Evolutionary conservation across 2,329 filamentous ascomycete species (phyloP).

Genomic region (Colletotrichum siamense): DNA sequence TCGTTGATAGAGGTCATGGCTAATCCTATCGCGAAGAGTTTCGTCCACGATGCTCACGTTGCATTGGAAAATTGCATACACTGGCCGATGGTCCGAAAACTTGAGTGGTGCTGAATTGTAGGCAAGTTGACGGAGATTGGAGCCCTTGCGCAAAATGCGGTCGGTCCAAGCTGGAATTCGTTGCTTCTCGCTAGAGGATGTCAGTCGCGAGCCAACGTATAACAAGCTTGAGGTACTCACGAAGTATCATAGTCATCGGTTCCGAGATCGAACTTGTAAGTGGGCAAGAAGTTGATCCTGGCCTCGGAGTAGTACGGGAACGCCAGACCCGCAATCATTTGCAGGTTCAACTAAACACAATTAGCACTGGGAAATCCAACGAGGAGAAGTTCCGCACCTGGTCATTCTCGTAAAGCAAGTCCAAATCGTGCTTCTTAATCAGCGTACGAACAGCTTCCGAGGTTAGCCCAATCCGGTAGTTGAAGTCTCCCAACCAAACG

Average conservation of each 20-base stretch:
- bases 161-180: slow-evolving; percentile 98
- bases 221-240: slow-evolving; percentile 46
- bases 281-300: slow-evolving; percentile 86
- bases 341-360: slow-evolving; percentile 74
- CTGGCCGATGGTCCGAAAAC: slow-evolving; percentile 96
- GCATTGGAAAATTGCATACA: slow-evolving; percentile 89
- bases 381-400: slow-evolving; percentile 59
- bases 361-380: neutral
- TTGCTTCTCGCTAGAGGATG: slow-evolving; percentile 75
- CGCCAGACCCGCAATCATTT: slow-evolving; percentile 91
- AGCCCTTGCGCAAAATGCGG: slow-evolving; percentile 85
- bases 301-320: slow-evolving; percentile 95
- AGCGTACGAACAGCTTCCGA: slow-evolving; percentile 80
- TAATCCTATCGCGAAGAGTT: slow-evolving; percentile 71
- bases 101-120: slow-evolving; percentile 83
- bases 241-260: slow-evolving; percentile 92
- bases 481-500: slow-evolving; percentile 97
- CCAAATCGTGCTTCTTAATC: slow-evolving; percentile 75
- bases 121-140: slow-evolving; percentile 79
- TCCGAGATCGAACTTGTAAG: slow-evolving; percentile 94
- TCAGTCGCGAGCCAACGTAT: slow-evolving; percentile 31
- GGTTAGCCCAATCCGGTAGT: slow-evolving; percentile 89
- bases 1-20: slow-evolving; percentile 75
- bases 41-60: slow-evolving; percentile 83
- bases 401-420: slow-evolving; percentile 87